Evolutionary conservation across 345 rosid species (phyloP).

Genomic region (Euclidium syriacum): DNA sequence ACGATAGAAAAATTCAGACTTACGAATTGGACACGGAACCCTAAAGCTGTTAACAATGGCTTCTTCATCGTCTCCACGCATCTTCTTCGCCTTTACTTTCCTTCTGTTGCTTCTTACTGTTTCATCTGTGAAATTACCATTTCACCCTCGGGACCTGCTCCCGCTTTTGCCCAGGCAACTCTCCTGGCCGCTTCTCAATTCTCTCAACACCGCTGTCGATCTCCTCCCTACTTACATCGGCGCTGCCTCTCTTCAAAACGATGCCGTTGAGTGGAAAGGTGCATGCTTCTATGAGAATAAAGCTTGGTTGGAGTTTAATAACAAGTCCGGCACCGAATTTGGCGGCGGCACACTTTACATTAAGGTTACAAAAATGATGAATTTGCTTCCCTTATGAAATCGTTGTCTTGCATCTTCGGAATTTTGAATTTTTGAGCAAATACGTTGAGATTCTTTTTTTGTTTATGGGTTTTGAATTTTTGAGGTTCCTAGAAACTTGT

Average conservation of each 20-base stretch:
- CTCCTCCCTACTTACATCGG: conserved; percentile 85
- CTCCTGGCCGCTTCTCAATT: conserved; percentile 77
- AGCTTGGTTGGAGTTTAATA: conserved; percentile 93
- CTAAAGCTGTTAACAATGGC: conserved; percentile 2
- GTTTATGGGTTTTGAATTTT: background rate
- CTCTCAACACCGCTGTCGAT: conserved; percentile 56
- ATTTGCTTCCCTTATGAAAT: background rate
- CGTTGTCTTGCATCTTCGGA: background rate
- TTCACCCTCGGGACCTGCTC: conserved; percentile 67
- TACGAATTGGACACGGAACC: conserved; percentile 15
- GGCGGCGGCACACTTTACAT: conserved; percentile 94
- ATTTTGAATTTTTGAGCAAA: background rate
- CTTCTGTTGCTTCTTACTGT: background rate
- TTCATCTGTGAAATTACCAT: conserved; percentile 37
- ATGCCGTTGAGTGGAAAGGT: conserved; percentile 67
- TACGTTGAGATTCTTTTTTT: background rate
- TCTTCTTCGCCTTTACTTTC: background rate
- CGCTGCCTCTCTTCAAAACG: conserved; percentile 50
- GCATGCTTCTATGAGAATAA: conserved; percentile 75
- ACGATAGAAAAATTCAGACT: background rate
- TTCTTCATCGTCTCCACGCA: conserved; percentile 8
- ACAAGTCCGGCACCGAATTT: conserved; percentile 63
- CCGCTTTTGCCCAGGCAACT: conserved; percentile 69
- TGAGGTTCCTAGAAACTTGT: background rate
- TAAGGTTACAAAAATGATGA: conserved; percentile 40